These are phyloP conservation scores for Cicer pinnatifidum DNA, from an alignment of 306 rosid species.

Conservation along the genomic window DNA sequence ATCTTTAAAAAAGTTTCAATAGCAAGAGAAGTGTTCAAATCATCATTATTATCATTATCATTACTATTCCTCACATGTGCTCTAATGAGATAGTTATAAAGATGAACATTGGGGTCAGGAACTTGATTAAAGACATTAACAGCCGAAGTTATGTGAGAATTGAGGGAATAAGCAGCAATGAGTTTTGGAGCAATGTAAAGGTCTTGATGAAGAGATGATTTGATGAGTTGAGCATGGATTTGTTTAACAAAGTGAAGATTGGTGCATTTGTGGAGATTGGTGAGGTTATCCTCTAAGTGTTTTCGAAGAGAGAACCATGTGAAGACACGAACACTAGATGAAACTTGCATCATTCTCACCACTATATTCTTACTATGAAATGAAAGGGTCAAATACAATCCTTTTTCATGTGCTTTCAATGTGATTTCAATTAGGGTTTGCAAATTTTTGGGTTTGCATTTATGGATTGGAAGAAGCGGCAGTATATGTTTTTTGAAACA, in stretches of 20 bases:
- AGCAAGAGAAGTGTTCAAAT: conserved; percentile 44
- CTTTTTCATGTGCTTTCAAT: too few species aligned
- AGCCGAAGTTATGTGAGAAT: conserved; percentile 63
- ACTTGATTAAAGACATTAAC: conserved; percentile 71
- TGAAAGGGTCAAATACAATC: too few species aligned
- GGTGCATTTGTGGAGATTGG: conserved; percentile 66
- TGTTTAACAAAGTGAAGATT: conserved; percentile 64
- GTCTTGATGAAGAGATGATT: conserved; percentile 66
- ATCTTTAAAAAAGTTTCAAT: conserved; percentile 55
- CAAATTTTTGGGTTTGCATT: too few species aligned
- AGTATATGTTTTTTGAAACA: too few species aligned
- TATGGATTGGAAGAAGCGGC: too few species aligned
- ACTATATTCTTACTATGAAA: neutral
- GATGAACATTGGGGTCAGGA: conserved; percentile 61
- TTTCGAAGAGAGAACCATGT: conserved; percentile 78
- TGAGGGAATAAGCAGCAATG: conserved; percentile 69
- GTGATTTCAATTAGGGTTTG: too few species aligned
- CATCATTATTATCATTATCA: too few species aligned
- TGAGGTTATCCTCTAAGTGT: conserved; percentile 71
- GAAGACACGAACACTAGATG: conserved; percentile 60
- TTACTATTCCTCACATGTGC: conserved; percentile 35
- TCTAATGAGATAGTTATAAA: conserved; percentile 70
- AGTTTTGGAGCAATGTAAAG: conserved; percentile 68
- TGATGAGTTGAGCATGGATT: conserved; percentile 76
- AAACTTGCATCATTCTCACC: conserved; percentile 51